Base-by-base conservation (phyloP, 2,329 filamentous ascomycete genomes). In the Nemania sp. region DNA sequence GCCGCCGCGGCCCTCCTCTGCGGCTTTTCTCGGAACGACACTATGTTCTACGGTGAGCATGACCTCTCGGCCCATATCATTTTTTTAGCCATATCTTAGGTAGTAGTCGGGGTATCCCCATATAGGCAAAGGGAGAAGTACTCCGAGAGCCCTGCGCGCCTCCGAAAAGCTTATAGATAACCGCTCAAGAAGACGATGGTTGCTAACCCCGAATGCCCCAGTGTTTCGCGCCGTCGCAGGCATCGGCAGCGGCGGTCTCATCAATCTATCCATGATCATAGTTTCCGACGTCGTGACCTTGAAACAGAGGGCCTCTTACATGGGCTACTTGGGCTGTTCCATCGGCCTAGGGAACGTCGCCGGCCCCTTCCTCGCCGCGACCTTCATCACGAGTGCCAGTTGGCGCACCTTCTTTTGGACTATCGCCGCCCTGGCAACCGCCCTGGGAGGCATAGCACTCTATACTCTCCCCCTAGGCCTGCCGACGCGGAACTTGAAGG, bases 401-500 rank as follows among this genome's bases (percentile, higher is more conserved):
- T 77, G 76, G 76, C 65, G 75, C 45, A 73, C 69, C 1, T 68
- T 77, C 15, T 77, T 77, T 60, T 77, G 79, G 75, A 73, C 84
- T 61, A 74, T 87, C 3, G 78, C 81, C 18, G 83, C 85, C 0
- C 68, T 86, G 34, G 78, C 79, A 0, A 70, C 73, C 5, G 56
- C 81, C 2, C 78, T 78, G 13, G 82, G 78, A 5, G 71, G 77
- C 5, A 70, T 83, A 5, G 71, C 77, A 13, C 80, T 77, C 57
- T 79, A 78, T 63, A 78, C 81, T 21, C 74, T 85, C 1, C 81
- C 85, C 1, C 83, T 83, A 0, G 83, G 79, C 60, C 78, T 80
- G 2, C 76, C 75, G 0, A 81, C 79, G 57, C 77, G 18, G 29
- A 74, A 77, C 10, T 73, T 83, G 39, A 73, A 73, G 40, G 77